Base-by-base conservation (phyloP, 2,329 filamentous ascomycete species). In the Lachnellula suecica region DNA sequence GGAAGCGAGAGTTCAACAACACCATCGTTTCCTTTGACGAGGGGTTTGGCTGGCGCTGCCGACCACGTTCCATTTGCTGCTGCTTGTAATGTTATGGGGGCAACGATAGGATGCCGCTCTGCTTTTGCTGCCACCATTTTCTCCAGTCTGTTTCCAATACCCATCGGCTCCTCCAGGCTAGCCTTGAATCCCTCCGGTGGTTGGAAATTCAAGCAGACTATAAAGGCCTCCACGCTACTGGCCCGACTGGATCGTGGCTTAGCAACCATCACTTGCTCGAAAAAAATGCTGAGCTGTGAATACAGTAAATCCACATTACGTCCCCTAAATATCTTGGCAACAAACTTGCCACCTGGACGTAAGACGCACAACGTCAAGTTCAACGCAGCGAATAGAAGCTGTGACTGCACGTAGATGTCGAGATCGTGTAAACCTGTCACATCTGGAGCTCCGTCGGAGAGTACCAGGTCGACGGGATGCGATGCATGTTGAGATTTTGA, bases 361-460 rank as follows among this genome's bases (percentile, higher is more conserved):
- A 99, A 81, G 11, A 99, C 91, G 67, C 93, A 96, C 11, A 97
- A 83, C 0, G 94, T 91, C 2, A 99, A 83, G 69, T 97, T 96
- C 19, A 99, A 81, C 0, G 94, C 94, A 0, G 93, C 91, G 71
- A 95, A 97, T 45, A 99, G 85, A 8, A 99, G 81, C 72, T 97
- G 94, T 8, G 89, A 92, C 72, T 99, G 94, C 17, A 99, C 89
- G 72, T 99, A 99, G 62, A 97, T 97, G 71, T 99, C 94, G 31
- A 99, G 83, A 69, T 99, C 94, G 70, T 99, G 94, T 1, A 99
- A 79, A 19, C 94, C 94, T 0, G 94, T 99, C 11, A 99, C 94
- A 65, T 99, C 94, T 1, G 94, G 94, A 0, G 94, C 94, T 48
- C 94, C 94, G 64, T 99, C 94, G 52, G 91, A 96, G 57, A 99